Evolutionary conservation across 192 early-diverging fungal genomes (phyloP), one percentile per base, ranked within the genome.

Genomic region (Podila epigama): DNA sequence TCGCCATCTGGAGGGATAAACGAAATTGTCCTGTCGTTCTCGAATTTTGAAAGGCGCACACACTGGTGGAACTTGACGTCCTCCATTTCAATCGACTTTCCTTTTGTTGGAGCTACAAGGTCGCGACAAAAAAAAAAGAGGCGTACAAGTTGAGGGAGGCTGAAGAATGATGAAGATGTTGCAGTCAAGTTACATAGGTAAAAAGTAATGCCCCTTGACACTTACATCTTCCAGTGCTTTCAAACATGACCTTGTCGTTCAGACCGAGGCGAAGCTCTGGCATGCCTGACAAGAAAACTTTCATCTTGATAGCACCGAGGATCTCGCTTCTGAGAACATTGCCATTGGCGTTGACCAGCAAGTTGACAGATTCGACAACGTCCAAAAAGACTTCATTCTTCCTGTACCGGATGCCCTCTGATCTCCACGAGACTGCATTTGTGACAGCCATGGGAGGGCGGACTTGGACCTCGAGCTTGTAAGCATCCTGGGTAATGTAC

Each of bases 351-450:
- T 91, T 94, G 70, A 99, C 88, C 50, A 99, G 81, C 64, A 98
- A 67, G 70, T 99, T 99, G 40, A 99, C 96, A 44, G 91, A 92
- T 79, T 99, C 98, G 57, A 99, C 93, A 22, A 99, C 97, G 84
- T 99, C 98, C 22, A 99, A 85, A 85, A 99, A 99, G 13, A 93
- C 96, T 79, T 99, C 98, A 77, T 99, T 99, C 84, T 98, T 98
- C 63, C 95, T 88, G 82, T 99, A 97, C 68, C 88, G 91, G 65
- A 99, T 97, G 59, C 95, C 97, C 34, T 93, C 91, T 63, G 94
- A 83, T 40, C 98, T 83, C 96, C 96, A 99, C 36, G 93, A 90
- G 44, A 94, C 94, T 1, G 94, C 94, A 31, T 95, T 95, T 22
- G 98, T 99, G 59, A 95, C 97, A 5, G 92, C 92, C 85, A 95